These are phyloP conservation scores for Leersia perrieri DNA, from an alignment of 176 grass and related monocot genomes.

Conservation along the genomic window DNA sequence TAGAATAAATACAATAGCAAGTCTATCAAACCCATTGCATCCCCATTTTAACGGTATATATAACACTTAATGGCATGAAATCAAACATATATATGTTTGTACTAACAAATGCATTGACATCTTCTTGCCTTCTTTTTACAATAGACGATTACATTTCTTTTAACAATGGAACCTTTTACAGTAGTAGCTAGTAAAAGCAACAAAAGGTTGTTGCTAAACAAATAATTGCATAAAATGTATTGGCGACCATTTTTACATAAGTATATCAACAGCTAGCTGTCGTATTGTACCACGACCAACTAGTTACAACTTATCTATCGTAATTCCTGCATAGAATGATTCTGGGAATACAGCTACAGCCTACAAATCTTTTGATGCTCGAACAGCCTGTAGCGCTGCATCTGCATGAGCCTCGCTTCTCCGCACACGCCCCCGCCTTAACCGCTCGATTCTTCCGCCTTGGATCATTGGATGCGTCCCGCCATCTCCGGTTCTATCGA, in stretches of 20 bases:
- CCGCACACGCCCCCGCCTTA: background rate
- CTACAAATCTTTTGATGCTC: background rate
- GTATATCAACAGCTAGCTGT: background rate
- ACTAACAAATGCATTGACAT: background rate
- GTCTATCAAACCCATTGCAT: constrained; percentile 2
- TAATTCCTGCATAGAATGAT: constrained; percentile 12
- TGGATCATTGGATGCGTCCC: constrained; percentile 34
- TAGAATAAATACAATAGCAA: background rate
- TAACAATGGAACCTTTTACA: too few relatives aligned
- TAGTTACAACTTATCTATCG: constrained; percentile 35
- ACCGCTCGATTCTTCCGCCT: background rate
- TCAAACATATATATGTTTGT: background rate
- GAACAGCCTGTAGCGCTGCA: background rate
- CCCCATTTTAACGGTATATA: background rate
- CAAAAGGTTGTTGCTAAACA: too few relatives aligned
- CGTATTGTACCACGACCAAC: background rate
- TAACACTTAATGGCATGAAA: background rate
- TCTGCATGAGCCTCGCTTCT: background rate
- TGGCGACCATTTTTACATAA: background rate
- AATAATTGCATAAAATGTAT: background rate
- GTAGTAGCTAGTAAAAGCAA: background rate
- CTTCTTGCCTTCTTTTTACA: background rate
- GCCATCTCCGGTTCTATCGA: constrained; percentile 5
- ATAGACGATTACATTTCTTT: background rate
- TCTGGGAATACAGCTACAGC: background rate